Base-by-base conservation (phyloP, 306 rosid genomes). In the Castanea crenata region DNA sequence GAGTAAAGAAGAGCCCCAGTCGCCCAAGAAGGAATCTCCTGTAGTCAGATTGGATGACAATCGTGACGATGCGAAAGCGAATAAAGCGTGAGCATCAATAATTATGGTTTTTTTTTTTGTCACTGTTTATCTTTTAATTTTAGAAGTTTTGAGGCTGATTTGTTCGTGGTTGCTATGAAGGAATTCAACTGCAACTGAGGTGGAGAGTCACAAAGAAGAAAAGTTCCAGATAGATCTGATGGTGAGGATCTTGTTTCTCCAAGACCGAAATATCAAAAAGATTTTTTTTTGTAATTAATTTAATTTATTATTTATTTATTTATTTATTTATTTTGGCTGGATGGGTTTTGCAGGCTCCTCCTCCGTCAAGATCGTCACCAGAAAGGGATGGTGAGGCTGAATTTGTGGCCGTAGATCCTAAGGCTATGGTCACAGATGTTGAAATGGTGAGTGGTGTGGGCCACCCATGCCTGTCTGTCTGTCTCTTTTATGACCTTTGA, bases 161-260 rank as follows among this genome's bases (percentile, higher is more conserved):
- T 79, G 74, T 67, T 64, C 55, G 55, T 16, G 80, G 76, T 74
- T 75, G 11, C 68, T 51, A 8, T 71, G 9, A 90, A 96, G 99
- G 85, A 88, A 82, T 72, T 81, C 82, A 20, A n/a, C 89, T 1
- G 44, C 73, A 20, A 71, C 83, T 1, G 94, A 83, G 71, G 54
- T 75, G 82, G 96, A 85, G 52, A 86, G 51, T 79, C 94, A 84
- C 78, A 75, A 88, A 31, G 98, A 93, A 81, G 98, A 93, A 65
- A 96, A 93, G 86, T 87, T 84, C 76, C 89, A 86, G 87, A 93
- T 96, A 86, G 98, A 96, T 89, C 91, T 96, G 87, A 96, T 93
- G 99, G 99, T 96, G 88, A 63, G 84, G 81, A 81, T 77, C 56
- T 58, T 79, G 69, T 44, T 77, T 61, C 32, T 32, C 56, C 75